Percentiles rank a stretch among this genome's conserved stretches.
These are phyloP conservation scores for Eucalyptus caleyi DNA, from an alignment of 345 rosid genomes.

Conservation along the genomic window DNA sequence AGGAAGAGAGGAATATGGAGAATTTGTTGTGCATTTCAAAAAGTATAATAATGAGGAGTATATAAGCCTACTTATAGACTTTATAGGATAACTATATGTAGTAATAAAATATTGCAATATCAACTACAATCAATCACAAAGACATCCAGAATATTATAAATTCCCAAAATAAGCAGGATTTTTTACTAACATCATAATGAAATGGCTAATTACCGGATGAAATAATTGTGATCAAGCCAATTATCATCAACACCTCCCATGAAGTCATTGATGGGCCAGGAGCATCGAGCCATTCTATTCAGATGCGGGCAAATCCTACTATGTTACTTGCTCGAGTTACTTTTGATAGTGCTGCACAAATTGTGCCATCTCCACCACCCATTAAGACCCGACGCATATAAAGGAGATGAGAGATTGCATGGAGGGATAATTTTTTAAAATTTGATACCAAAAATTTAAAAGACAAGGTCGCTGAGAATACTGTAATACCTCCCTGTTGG, in stretches of 20 bases:
- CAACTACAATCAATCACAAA: too few species aligned
- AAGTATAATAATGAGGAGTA: too few species aligned
- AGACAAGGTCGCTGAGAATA: not conserved
- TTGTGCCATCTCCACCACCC: not conserved
- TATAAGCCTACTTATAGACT: too few species aligned
- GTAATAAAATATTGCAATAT: too few species aligned
- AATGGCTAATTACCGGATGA: rapidly evolving
- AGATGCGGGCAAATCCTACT: not conserved
- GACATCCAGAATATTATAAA: too few species aligned
- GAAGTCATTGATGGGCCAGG: not conserved
- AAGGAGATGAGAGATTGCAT: not conserved
- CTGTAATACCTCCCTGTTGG: not conserved
- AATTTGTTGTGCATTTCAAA: too few species aligned
- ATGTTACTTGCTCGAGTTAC: not conserved
- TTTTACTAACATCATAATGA: not conserved
- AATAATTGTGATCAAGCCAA: not conserved
- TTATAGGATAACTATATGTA: too few species aligned
- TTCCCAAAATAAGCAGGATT: not conserved
- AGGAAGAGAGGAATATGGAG: too few species aligned
- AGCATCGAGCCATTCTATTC: not conserved
- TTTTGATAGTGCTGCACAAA: not conserved
- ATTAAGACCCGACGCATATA: not conserved
- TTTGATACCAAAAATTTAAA: not conserved
- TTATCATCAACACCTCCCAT: not conserved
- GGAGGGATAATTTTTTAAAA: not conserved